phyloP scores from a whole-genome alignment of 176 grass and related monocot species.

The Musa beccarii region DNA sequence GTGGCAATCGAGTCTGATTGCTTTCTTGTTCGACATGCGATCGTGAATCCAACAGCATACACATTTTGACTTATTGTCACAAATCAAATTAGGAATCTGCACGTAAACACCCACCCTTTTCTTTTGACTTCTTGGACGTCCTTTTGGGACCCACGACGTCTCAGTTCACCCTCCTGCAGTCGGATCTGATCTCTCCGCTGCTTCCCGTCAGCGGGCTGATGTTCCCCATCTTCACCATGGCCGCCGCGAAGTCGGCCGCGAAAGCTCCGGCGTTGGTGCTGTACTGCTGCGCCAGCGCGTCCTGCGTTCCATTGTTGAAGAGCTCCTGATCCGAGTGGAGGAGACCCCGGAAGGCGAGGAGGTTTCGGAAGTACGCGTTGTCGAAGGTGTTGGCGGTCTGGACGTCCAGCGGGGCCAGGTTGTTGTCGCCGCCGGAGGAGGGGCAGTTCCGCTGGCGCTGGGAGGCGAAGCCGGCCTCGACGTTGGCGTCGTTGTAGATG shows the following conservation, averaged over 20 bases:
- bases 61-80: too few species aligned
- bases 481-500: neutral
- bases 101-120: too few species aligned
- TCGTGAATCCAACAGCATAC: too few species aligned
- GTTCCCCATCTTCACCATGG: neutral
- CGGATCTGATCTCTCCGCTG: neutral
- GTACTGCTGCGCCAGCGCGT: neutral
- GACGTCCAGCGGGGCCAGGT: neutral
- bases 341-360: neutral
- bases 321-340: slow-evolving; percentile 9
- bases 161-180: neutral
- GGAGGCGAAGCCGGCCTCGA: neutral
- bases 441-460: neutral
- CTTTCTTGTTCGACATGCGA: too few species aligned
- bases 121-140: too few species aligned
- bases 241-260: slow-evolving; percentile 1
- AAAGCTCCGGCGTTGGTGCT: neutral
- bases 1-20: too few species aligned
- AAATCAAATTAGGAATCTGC: too few species aligned
- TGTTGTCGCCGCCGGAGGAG: neutral
- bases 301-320: neutral
- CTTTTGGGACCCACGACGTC: too few species aligned
- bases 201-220: slow-evolving; percentile 3
- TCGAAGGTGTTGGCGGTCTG: neutral
- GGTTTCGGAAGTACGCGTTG: slow-evolving; percentile 8